Percentiles rank a stretch among this genome's conserved stretches.
Evolutionary conservation across 2,329 filamentous ascomycete species (phyloP).

Genomic region (Pleomassaria siparia): DNA sequence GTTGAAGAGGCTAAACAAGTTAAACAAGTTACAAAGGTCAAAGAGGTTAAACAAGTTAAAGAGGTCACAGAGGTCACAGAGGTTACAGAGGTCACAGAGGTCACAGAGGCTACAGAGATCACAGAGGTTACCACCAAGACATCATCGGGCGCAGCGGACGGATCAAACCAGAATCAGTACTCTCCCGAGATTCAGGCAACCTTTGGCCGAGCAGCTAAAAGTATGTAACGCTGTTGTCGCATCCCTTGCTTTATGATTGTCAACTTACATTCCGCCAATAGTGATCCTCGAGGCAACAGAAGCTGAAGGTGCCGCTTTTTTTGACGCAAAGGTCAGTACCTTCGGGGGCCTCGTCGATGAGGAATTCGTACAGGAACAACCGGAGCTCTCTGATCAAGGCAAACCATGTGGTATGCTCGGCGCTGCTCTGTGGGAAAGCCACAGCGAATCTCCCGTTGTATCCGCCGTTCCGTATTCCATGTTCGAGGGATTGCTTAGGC

Average conservation of each 20-base stretch:
- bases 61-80: too few relatives aligned
- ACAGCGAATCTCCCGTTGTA: constrained; percentile 10
- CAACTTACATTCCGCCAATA: neutral
- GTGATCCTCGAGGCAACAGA: constrained; percentile 43
- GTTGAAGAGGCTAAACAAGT: too few relatives aligned
- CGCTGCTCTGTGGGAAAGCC: constrained; percentile 23
- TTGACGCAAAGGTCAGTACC: constrained; percentile 42
- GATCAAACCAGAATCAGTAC: constrained; percentile 21
- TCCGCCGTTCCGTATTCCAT: constrained; percentile 24
- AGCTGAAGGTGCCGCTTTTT: constrained; percentile 41
- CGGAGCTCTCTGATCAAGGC: constrained; percentile 29
- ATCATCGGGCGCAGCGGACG: constrained; percentile 21
- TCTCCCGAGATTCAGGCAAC: constrained; percentile 36
- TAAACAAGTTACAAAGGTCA: too few relatives aligned
- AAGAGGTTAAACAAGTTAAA: too few relatives aligned
- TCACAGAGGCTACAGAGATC: constrained; percentile 14
- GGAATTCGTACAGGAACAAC: constrained; percentile 31
- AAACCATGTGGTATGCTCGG: constrained; percentile 38
- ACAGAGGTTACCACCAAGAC: constrained; percentile 22
- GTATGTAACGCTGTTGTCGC: neutral
- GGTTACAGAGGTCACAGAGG: constrained; percentile 25
- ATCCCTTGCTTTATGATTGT: neutral
- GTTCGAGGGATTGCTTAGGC: constrained; percentile 34
- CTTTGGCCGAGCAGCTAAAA: constrained; percentile 40
- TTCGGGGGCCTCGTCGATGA: constrained; percentile 42